These are phyloP conservation scores for Claviceps cyperi DNA, from an alignment of 2,329 filamentous ascomycete genomes.

Conservation along the genomic window DNA sequence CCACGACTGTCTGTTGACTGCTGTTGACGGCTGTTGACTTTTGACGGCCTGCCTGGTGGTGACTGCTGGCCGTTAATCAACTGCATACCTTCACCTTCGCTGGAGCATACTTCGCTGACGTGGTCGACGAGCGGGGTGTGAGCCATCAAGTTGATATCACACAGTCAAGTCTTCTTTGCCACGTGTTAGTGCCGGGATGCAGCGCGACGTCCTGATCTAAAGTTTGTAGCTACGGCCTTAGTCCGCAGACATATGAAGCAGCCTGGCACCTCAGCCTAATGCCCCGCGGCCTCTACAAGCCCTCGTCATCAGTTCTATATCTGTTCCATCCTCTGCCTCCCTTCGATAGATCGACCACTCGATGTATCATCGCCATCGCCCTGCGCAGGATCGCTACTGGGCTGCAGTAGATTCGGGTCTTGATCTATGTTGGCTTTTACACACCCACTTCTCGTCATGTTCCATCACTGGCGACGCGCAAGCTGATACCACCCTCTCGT, in stretches of 20 bases:
- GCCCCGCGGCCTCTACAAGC: neutral
- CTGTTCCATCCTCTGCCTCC: neutral
- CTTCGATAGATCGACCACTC: slow-evolving; percentile 1
- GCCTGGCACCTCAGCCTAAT: neutral
- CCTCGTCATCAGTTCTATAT: neutral
- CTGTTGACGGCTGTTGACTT: neutral
- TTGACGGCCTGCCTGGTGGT: neutral
- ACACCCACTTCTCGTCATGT: neutral
- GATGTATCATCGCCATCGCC: slow-evolving; percentile 9
- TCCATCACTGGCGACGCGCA: neutral
- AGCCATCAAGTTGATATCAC: neutral
- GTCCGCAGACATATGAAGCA: neutral
- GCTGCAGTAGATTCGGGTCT: slow-evolving; percentile 10
- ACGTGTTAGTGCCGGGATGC: neutral
- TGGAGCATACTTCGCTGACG: too few relatives aligned
- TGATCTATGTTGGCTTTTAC: neutral
- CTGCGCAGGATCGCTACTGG: slow-evolving; percentile 17
- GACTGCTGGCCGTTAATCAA: too few relatives aligned
- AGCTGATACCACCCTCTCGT: slow-evolving; percentile 18
- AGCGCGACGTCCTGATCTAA: neutral
- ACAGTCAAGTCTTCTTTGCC: neutral
- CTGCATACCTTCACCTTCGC: neutral
- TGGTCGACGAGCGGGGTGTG: neutral
- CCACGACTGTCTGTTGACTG: neutral
- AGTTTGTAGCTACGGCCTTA: neutral